Percentiles rank a stretch among this genome's conserved stretches.
phyloP scores from a whole-genome alignment of 345 rosid genomes.

The Acer yangbiense region DNA sequence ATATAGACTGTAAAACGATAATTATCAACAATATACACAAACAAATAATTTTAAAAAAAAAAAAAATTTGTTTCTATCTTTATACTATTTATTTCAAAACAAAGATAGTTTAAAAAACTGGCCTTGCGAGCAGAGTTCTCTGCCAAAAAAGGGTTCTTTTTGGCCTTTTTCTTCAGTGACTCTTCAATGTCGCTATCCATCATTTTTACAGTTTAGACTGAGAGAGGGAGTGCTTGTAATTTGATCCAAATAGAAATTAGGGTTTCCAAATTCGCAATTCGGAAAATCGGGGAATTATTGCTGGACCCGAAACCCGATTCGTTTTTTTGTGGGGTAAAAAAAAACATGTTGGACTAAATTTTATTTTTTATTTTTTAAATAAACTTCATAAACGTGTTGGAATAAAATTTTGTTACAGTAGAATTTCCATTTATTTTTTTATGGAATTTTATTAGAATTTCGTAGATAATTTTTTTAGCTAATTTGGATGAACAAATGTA shows the following conservation, averaged over 20 bases:
- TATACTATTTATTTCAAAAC: too few species aligned
- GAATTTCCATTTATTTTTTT: too few species aligned
- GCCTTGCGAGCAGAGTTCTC: constrained; percentile 31
- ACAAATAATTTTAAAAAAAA: neutral
- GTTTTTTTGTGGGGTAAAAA: neutral
- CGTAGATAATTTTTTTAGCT: too few species aligned
- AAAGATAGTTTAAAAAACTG: neutral
- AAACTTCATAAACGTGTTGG: too few species aligned
- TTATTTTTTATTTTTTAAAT: too few species aligned
- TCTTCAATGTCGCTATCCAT: constrained; percentile 46
- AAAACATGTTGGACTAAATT: too few species aligned
- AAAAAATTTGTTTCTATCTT: neutral
- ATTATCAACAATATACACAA: neutral
- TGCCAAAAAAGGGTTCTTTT: constrained; percentile 21
- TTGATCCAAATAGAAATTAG: constrained; percentile 6
- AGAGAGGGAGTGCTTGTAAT: neutral
- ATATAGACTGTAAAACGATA: neutral
- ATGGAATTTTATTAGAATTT: too few species aligned
- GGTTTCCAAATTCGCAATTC: neutral
- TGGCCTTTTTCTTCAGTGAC: constrained; percentile 33
- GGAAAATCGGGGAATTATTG: neutral
- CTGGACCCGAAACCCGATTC: neutral
- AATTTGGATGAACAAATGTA: too few species aligned
- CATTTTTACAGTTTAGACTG: neutral
- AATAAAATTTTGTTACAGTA: too few species aligned